phyloP scores from a whole-genome alignment of 108 stramenopile species.

The Skeletonema menzelii region DNA sequence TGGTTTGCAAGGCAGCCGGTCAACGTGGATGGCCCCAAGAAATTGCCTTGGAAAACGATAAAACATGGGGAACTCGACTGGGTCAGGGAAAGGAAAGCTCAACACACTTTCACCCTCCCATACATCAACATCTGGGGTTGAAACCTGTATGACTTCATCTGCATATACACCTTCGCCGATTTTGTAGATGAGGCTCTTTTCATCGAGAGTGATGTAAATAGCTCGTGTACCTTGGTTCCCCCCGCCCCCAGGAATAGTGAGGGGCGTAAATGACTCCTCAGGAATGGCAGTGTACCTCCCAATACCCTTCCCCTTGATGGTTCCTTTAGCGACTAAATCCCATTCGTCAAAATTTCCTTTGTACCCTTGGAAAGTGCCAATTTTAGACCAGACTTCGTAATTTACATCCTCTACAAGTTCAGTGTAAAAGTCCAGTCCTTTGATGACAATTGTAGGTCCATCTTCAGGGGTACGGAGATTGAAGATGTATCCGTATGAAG shows the following conservation, averaged over 20 bases:
- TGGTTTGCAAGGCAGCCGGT: not conserved
- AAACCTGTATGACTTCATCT: not conserved
- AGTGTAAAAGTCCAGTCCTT: slow-evolving; percentile 19
- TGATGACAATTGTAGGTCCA: not conserved
- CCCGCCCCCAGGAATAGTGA: slow-evolving; percentile 6
- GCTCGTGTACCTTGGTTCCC: not conserved
- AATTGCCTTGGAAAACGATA: slow-evolving; percentile 1
- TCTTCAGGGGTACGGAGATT: slow-evolving; percentile 5
- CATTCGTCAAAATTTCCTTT: slow-evolving; percentile 4
- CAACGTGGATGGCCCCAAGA: not conserved
- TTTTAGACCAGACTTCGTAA: slow-evolving; percentile 9
- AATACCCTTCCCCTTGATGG: slow-evolving; percentile 1
- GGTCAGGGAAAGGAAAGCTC: not conserved
- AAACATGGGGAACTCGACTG: not conserved
- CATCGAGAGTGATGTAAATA: not conserved
- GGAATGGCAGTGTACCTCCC: slow-evolving; percentile 17
- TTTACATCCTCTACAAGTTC: not conserved
- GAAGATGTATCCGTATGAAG: slow-evolving; percentile 17
- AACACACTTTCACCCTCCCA: not conserved
- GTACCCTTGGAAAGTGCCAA: not conserved
- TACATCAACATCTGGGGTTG: not conserved
- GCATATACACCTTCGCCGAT: not conserved
- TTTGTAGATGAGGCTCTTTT: not conserved
- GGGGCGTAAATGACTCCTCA: not conserved
- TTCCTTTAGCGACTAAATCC: slow-evolving; percentile 6